phyloP scores from a whole-genome alignment of 2,329 filamentous ascomycete species.

The Achaetomium macrosporum region DNA sequence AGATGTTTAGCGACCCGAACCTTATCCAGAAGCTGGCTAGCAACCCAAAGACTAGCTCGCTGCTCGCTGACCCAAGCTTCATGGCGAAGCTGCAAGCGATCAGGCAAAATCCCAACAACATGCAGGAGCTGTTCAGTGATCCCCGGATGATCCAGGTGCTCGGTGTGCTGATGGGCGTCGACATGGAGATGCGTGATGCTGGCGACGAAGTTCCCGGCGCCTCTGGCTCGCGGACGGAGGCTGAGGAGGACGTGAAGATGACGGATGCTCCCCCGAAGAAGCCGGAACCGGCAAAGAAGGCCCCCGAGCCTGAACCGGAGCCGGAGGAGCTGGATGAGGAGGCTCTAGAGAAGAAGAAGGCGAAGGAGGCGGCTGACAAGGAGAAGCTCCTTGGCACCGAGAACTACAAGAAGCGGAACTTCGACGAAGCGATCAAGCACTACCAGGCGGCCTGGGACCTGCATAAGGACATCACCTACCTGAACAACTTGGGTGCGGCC shows the following conservation, averaged over 20 bases:
- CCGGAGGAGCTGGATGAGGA: slow-evolving; percentile 75
- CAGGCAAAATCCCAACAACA: slow-evolving; percentile 71
- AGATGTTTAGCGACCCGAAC: slow-evolving; percentile 91
- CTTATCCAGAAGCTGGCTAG: slow-evolving; percentile 82
- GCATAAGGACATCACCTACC: slow-evolving; percentile 93
- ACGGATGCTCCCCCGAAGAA: slow-evolving; percentile 52
- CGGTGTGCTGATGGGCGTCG: slow-evolving; percentile 86
- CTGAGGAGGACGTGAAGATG: slow-evolving; percentile 72
- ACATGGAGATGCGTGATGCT: slow-evolving; percentile 63
- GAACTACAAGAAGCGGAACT: slow-evolving; percentile 96
- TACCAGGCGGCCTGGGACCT: slow-evolving; percentile 93
- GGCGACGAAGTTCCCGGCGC: slow-evolving; percentile 31
- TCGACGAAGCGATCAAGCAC: slow-evolving; percentile 89
- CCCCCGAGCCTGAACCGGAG: slow-evolving; percentile 48
- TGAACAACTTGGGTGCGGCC: slow-evolving; percentile 92
- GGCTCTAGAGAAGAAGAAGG: slow-evolving; percentile 74
- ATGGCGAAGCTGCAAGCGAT: slow-evolving; percentile 84
- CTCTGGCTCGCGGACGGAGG: slow-evolving; percentile 38
- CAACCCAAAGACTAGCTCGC: slow-evolving; percentile 86
- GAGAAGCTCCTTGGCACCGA: slow-evolving; percentile 93
- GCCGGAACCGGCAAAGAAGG: slow-evolving; percentile 49
- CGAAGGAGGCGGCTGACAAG: slow-evolving; percentile 86
- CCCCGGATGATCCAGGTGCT: slow-evolving; percentile 91
- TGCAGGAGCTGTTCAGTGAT: slow-evolving; percentile 78
- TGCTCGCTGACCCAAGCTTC: slow-evolving; percentile 77